Base-by-base conservation (phyloP, 495 filamentous ascomycete genomes). In the Aspergillus nanangensis region DNA sequence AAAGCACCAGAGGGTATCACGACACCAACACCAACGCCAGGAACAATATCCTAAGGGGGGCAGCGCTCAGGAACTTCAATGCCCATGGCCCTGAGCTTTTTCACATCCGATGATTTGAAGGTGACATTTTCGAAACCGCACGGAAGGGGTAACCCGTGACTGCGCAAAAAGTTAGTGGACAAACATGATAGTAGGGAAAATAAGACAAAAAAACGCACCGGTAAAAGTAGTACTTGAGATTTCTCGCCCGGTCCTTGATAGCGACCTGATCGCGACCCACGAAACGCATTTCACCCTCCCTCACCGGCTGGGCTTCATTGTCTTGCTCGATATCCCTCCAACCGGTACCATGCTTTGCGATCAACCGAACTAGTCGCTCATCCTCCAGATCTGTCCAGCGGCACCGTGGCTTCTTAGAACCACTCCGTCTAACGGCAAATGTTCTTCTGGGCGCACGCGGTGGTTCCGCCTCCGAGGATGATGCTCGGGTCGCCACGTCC, bases 191-290 rank as follows among this genome's bases (percentile, higher is more conserved):
- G 4, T 31, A 13, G 8, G 14, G 7, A 7, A 36, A 15, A 38
- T 38, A 20, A 10, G 14, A 4, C 19, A 21, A 39, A 15, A 34
- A 34, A 50, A 52, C 53, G 3, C 55, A 64, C 63, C 52, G 51
- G 9, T 44, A 18, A 36, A 37, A 57, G 21, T 37, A 44, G 5
- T 52, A 50, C 25, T 57, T 52, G n/a, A 93, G 56, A 45, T 89
- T 94, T 20, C 88, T 66, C 2, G 89, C 89, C 47, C 88, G 88
- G 54, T 93, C 89, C 58, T 93, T 93, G 7, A 91, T 58, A 51
- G 91, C 82, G 0, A 90, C 83, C 53, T 90, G 85, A 21, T 81
- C 83, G 10, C 87, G 76, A 38, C 86, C 79, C 41, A 82, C 82
- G 14, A 65, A 36, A 22, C 51, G 37, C 5, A 48, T 55, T 25